Evolutionary conservation across 768 basidiomycete genomes (phyloP).

Genomic region (Termitomyces sp.): DNA sequence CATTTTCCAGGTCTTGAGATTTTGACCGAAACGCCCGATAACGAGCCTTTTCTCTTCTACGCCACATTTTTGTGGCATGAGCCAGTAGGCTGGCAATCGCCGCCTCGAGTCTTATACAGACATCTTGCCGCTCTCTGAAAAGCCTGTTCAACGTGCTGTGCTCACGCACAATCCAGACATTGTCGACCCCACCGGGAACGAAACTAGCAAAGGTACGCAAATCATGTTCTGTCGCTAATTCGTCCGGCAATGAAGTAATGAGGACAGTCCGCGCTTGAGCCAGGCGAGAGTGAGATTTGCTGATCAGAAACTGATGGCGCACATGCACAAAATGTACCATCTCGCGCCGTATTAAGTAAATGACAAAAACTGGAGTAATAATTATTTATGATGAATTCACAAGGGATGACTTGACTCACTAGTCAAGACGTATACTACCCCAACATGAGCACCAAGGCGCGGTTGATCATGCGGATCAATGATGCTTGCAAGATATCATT

Average conservation of each 20-base stretch:
- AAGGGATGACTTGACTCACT: conserved; percentile 25
- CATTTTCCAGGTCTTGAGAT: neutral
- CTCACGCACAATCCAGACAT: conserved; percentile 63
- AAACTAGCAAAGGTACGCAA: conserved; percentile 51
- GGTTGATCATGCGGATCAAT: conserved; percentile 27
- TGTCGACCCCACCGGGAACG: conserved; percentile 63
- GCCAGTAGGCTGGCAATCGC: conserved; percentile 32
- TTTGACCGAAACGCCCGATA: neutral
- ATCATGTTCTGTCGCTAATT: conserved; percentile 41
- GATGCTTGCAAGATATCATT: conserved; percentile 21
- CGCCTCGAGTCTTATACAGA: conserved; percentile 48
- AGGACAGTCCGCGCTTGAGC: conserved; percentile 68
- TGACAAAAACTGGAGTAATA: conserved; percentile 42
- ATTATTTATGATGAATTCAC: neutral
- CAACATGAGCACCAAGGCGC: conserved; percentile 52
- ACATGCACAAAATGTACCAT: conserved; percentile 51
- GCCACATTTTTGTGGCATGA: neutral
- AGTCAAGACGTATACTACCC: conserved; percentile 44
- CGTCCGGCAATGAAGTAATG: conserved; percentile 55
- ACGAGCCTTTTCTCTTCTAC: neutral
- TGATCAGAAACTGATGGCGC: conserved; percentile 54
- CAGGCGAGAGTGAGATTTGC: conserved; percentile 48
- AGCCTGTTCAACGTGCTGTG: conserved; percentile 36
- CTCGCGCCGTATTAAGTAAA: conserved; percentile 54
- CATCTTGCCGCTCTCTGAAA: conserved; percentile 38